Evolutionary conservation across 345 rosid genomes (phyloP), one percentile per base, ranked within the genome.

Genomic region (Salix arbutifolia): DNA sequence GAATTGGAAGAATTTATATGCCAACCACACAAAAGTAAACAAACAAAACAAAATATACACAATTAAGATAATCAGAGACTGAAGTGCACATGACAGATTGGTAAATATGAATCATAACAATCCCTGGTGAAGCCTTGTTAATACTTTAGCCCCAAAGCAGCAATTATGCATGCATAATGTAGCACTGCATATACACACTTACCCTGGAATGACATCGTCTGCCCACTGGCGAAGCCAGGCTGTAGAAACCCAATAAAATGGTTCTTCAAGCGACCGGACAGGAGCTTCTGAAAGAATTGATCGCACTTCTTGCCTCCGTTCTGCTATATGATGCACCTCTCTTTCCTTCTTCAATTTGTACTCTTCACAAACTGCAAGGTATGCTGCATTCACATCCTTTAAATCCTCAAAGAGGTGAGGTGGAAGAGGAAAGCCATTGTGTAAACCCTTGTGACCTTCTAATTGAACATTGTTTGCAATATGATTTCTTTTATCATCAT

Each of bases 211-310:
- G 74, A 91, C 74, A 72, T 79, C 86, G 80, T 96, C 98, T 72
- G 97, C 93, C 99, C 99, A 96, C 72, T 86, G 89, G 80, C 94
- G 97, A 84, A 96, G 92, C 99, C 99, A 96, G 74, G 91, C 97
- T 21, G 86, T 79, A 76, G 94, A 89, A 81, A 91, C 84, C 99
- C 99, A 96, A 82, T 67, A 91, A 58, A 81, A 96, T 28, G 88
- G 88, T 82, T 87, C 90, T 78, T 84, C 94, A 83, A 77, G 78
- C 66, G 93, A 87, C 72, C 70, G 89, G 76, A 91, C 97, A 60
- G 96, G 88, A 70, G 97, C 96, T 83, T 90, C 97, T 69, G 89
- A 85, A 75, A 96, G 96, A 84, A 91, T 77, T 62, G 92, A 86
- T 67, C 97, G 90, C 82, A 93, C 96, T 83, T 96, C 98, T 80